Conservation (phyloP, 768 basidiomycete species). For the Russula compacta region DNA sequence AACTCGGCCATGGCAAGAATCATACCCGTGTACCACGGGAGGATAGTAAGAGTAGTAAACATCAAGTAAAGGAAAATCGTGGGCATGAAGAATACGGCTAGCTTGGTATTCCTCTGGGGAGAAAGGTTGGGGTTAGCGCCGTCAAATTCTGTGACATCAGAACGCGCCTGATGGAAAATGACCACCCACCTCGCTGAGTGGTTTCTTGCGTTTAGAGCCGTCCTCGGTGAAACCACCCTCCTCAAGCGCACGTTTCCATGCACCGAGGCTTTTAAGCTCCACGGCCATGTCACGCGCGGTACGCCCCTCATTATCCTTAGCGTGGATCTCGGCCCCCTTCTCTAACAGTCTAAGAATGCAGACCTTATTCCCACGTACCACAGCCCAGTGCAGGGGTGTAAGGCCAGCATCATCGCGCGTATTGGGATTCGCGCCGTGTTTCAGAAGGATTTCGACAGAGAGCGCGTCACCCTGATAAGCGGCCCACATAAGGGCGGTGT, state of each 20-base stretch:
- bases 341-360: slow-evolving; percentile 81
- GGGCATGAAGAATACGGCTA: slow-evolving; percentile 72
- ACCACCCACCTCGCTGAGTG: slow-evolving; percentile 57
- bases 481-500: slow-evolving; percentile 97
- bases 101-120: slow-evolving; percentile 66
- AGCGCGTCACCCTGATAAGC: slow-evolving; percentile 97
- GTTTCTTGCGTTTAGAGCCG: slow-evolving; percentile 54
- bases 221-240: slow-evolving; percentile 80
- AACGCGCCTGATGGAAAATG: not conserved
- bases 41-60: slow-evolving; percentile 70
- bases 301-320: slow-evolving; percentile 76
- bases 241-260: slow-evolving; percentile 83
- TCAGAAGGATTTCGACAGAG: slow-evolving; percentile 82
- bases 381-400: slow-evolving; percentile 93
- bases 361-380: slow-evolving; percentile 85
- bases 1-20: slow-evolving; percentile 79
- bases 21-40: slow-evolving; percentile 87
- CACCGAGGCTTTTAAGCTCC: slow-evolving; percentile 83
- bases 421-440: slow-evolving; percentile 76
- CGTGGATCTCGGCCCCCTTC: slow-evolving; percentile 72
- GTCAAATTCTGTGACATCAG: not conserved
- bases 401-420: slow-evolving; percentile 75
- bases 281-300: slow-evolving; percentile 92
- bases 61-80: slow-evolving; percentile 73
- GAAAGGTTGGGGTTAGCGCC: not conserved